phyloP scores from a whole-genome alignment of 257 asterid genomes.

The Solanum arcanum region DNA sequence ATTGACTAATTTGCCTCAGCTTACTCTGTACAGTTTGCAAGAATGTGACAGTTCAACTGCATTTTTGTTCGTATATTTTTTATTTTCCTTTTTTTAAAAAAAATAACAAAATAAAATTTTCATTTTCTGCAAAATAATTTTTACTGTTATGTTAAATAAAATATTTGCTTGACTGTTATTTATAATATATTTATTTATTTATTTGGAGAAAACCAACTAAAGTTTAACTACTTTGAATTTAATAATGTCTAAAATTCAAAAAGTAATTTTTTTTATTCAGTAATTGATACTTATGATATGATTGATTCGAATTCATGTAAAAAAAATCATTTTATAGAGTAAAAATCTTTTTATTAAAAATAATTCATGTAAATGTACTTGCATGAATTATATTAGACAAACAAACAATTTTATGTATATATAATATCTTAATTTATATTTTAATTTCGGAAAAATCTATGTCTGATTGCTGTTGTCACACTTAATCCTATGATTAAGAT shows the following conservation, averaged over 20 bases:
- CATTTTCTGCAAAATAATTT: neutral
- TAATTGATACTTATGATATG: neutral
- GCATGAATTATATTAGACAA: neutral
- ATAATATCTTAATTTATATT: neutral
- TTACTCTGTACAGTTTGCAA: neutral
- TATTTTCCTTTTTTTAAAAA: neutral
- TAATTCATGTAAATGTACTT: neutral
- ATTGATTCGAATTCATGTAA: neutral
- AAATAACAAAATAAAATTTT: no score
- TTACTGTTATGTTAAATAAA: neutral
- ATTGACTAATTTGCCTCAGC: neutral
- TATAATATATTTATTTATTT: no score
- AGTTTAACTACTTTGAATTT: neutral
- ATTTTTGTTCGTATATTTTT: neutral
- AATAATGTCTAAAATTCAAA: neutral
- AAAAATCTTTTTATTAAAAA: neutral
- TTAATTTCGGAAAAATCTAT: neutral
- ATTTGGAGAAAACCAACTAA: neutral
- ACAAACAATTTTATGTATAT: neutral
- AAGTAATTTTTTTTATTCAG: neutral
- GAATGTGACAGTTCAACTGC: neutral
- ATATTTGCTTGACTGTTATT: no score
- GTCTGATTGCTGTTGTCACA: neutral
- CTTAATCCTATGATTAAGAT: neutral
- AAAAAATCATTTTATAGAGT: neutral